phyloP scores from a whole-genome alignment of 2,329 filamentous ascomycete species.

The Sarocladium brachiariae region DNA sequence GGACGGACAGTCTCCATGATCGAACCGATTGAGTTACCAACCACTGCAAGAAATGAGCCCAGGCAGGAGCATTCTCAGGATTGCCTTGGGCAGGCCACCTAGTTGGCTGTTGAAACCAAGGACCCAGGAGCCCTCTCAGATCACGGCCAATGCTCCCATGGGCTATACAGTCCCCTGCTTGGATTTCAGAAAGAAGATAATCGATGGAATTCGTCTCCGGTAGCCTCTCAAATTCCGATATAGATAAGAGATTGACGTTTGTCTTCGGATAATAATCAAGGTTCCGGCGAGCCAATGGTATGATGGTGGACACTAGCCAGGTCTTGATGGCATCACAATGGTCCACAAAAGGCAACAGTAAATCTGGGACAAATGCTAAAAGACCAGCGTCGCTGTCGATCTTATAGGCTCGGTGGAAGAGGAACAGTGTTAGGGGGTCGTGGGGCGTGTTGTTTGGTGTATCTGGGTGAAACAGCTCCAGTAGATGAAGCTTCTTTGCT shows the following conservation, averaged over 20 bases:
- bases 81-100: slow-evolving; percentile 40
- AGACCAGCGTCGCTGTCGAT: slow-evolving; percentile 70
- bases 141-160: slow-evolving; percentile 50
- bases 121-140: slow-evolving; percentile 60
- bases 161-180: slow-evolving; percentile 30
- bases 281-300: slow-evolving; percentile 63
- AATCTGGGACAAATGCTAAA: slow-evolving; percentile 57
- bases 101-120: slow-evolving; percentile 63
- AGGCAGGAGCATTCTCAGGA: slow-evolving; percentile 47
- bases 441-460: slow-evolving; percentile 39
- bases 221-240: slow-evolving; percentile 58
- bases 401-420: slow-evolving; percentile 59
- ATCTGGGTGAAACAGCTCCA: slow-evolving; percentile 46
- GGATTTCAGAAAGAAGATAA: slow-evolving; percentile 54
- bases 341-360: slow-evolving; percentile 62
- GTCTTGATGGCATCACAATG: slow-evolving; percentile 53
- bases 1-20: slow-evolving; percentile 56
- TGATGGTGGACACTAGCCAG: slow-evolving; percentile 62
- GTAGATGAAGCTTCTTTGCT: slow-evolving; percentile 55
- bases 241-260: slow-evolving; percentile 40
- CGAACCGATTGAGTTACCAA: slow-evolving; percentile 51
- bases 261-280: slow-evolving; percentile 60
- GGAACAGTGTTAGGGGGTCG: slow-evolving; percentile 55
- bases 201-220: slow-evolving; percentile 52
- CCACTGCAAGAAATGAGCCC: slow-evolving; percentile 65